Evolutionary conservation across 2,329 filamentous ascomycete species (phyloP).

Genomic region (Zymoseptoria pseudotritici): DNA sequence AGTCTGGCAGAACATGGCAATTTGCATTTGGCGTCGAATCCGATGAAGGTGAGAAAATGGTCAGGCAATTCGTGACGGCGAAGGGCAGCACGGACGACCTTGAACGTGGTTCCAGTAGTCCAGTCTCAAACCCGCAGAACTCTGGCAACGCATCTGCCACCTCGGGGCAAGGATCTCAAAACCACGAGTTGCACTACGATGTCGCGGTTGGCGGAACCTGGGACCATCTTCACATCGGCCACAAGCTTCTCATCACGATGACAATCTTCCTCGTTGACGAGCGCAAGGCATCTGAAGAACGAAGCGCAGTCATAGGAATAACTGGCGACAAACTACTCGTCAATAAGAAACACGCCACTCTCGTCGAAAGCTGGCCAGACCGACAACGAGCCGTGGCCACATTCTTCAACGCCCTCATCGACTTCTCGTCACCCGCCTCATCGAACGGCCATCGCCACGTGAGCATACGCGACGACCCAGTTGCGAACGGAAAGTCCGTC

Average conservation of each 20-base stretch:
- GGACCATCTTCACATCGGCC: constrained; percentile 88
- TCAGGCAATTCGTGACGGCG: constrained; percentile 38
- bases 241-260: constrained; percentile 93
- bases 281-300: constrained; percentile 28
- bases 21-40: constrained; percentile 59
- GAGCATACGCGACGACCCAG: constrained; percentile 34
- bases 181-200: constrained; percentile 42
- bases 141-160: neutral
- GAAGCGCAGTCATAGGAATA: constrained; percentile 71
- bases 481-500: constrained; percentile 47
- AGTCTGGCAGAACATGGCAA: constrained; percentile 52
- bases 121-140: neutral
- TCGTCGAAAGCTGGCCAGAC: constrained; percentile 71
- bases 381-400: constrained; percentile 62
- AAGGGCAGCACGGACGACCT: constrained; percentile 27
- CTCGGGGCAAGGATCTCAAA: neutral
- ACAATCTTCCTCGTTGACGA: constrained; percentile 62
- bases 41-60: constrained; percentile 55
- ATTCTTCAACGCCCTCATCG: constrained; percentile 59
- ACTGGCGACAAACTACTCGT: constrained; percentile 78
- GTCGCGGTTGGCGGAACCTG: constrained; percentile 90
- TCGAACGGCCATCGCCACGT: constrained; percentile 26
- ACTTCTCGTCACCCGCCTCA: constrained; percentile 46
- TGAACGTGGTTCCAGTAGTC: constrained; percentile 11
- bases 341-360: constrained; percentile 81